phyloP scores from a whole-genome alignment of 2,329 filamentous ascomycete species.

The Fusarium sp. region DNA sequence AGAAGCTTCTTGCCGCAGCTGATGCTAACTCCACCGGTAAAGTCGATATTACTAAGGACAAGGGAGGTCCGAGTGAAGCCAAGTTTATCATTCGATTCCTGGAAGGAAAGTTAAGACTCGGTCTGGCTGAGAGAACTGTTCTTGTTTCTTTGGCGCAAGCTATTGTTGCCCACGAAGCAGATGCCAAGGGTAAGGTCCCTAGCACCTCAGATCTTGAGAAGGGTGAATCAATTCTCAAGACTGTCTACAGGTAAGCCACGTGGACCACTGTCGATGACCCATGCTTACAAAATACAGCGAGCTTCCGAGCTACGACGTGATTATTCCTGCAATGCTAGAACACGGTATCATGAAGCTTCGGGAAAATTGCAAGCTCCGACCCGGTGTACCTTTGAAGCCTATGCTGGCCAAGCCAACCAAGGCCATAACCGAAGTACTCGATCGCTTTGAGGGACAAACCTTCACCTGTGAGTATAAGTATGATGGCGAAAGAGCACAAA shows the following conservation, averaged over 20 bases:
- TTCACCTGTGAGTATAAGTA: conserved; percentile 99
- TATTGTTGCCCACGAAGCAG: conserved; percentile 82
- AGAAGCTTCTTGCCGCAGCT: conserved; percentile 92
- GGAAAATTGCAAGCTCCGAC: conserved; percentile 88
- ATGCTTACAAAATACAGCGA: conserved; percentile 69
- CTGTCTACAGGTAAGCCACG: conserved; percentile 78
- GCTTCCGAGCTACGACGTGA: conserved; percentile 92
- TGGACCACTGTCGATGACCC: not conserved
- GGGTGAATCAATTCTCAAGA: conserved; percentile 87
- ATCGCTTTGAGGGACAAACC: conserved; percentile 92
- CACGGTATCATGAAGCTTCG: conserved; percentile 85
- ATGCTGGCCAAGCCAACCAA: conserved; percentile 99
- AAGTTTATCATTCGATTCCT: conserved; percentile 94
- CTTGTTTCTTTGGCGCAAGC: conserved; percentile 91
- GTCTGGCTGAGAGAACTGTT: conserved; percentile 90
- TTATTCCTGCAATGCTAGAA: conserved; percentile 88
- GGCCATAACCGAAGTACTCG: conserved; percentile 95
- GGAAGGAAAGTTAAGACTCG: conserved; percentile 91
- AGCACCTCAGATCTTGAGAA: conserved; percentile 80
- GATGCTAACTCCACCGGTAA: conserved; percentile 79
- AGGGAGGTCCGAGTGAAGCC: conserved; percentile 92
- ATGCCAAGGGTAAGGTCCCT: conserved; percentile 73
- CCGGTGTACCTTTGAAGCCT: conserved; percentile 93
- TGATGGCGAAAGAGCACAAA: conserved; percentile 97
- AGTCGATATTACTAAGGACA: conserved; percentile 90